Conservation (phyloP, 192 early-diverging fungal genomes). For the Linnemannia exigua region DNA sequence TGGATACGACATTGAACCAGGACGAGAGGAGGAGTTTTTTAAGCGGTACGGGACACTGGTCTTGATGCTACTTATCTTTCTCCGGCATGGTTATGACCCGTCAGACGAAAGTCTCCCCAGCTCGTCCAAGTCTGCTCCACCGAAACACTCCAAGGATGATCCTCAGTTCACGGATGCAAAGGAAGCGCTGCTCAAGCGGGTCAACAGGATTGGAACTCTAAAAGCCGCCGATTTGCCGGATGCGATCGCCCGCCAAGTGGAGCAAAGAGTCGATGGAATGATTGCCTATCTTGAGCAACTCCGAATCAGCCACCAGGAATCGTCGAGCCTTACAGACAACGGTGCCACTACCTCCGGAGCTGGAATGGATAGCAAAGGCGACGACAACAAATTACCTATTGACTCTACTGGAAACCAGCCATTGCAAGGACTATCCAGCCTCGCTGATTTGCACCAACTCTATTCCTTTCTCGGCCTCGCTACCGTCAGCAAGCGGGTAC, state of each 20-base stretch:
- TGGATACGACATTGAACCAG: slow-evolving; percentile 35
- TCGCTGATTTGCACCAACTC: slow-evolving; percentile 42
- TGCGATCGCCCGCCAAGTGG: slow-evolving; percentile 26
- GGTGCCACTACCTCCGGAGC: not conserved
- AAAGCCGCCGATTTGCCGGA: slow-evolving; percentile 36
- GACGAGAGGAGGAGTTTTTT: slow-evolving; percentile 40
- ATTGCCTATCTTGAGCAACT: slow-evolving; percentile 31
- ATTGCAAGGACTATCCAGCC: slow-evolving; percentile 18
- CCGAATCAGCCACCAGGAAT: not conserved
- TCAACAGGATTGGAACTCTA: slow-evolving; percentile 17
- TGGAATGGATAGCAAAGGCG: not conserved
- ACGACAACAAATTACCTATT: not conserved
- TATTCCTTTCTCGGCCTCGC: slow-evolving; percentile 46
- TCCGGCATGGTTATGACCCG: slow-evolving; percentile 37
- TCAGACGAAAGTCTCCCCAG: not conserved
- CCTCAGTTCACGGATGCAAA: not conserved
- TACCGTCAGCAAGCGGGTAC: slow-evolving; percentile 2
- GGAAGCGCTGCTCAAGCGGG: not conserved
- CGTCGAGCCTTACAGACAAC: not conserved
- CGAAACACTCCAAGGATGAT: slow-evolving; percentile 2
- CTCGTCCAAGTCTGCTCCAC: not conserved
- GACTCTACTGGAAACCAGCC: not conserved
- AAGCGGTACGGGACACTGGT: slow-evolving; percentile 30
- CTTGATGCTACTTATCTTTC: slow-evolving; percentile 37
- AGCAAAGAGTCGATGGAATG: slow-evolving; percentile 32